Evolutionary conservation across 495 filamentous ascomycete species (phyloP), one percentile per base, ranked within the genome.

Genomic region (Penicillium chermesinum): DNA sequence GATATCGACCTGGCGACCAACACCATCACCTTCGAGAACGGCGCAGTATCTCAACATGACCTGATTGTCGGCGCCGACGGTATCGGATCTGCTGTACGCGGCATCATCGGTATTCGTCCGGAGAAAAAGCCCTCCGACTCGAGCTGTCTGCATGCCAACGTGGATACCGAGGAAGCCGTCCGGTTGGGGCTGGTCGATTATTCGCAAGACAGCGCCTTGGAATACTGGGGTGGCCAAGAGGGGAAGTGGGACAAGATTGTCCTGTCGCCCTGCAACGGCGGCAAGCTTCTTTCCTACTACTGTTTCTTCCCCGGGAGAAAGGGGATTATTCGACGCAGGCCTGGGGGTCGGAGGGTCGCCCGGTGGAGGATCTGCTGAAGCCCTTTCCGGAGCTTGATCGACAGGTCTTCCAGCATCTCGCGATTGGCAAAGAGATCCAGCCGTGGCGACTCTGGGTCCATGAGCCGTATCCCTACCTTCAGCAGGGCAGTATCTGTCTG

Each of bases 401-500:
- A 1, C 63, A 71, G 46, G 69, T 76, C 2, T 54, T 65, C 17
- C 37, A 48, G 2, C 73, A 72, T 52, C 44, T 76, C 13, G 41
- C 48, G 1, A 74, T 72, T 35, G 67, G 67, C 17, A 67, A 59
- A 18, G 73, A 75, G 41, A 71, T 77, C 27, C 63, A 65, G 41
- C 73, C 73, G 1, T 77, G 73, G 73, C 59, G 73, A 14, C 56
- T 77, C 15, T 77, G 69, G 67, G 69, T 75, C 7, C 73, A 77
- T 42, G 52, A 75, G 25, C 73, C 72, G 2, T 80, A 78, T 44
- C 59, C 59, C 1, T 67, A 67, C 43, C 58, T 67, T 14, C 49
- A 56, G 10, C 57, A 59, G 10, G 56, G 46, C 12, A 62, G 44
- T 27, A 64, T 65, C 18, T 72, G 72, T 53, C 52, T 74, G 0